Evolutionary conservation across 2,329 filamentous ascomycete species (phyloP), one percentile per base, ranked within the genome.

Genomic region (Metarhizium anisopliae): DNA sequence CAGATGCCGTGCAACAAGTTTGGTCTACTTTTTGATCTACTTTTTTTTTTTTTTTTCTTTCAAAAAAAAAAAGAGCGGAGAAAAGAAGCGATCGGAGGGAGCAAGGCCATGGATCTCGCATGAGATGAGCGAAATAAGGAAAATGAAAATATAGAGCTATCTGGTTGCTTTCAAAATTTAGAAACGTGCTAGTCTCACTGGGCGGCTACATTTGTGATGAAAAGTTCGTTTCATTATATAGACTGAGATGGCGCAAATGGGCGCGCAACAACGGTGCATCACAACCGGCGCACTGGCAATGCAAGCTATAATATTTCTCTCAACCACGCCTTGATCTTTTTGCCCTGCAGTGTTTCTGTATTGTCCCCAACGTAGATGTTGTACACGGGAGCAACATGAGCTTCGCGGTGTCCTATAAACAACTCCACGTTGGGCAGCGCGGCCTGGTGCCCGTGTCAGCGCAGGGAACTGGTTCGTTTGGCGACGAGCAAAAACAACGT

Each of bases 341-440:
- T 60, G 7, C 61, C 62, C 47, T 63, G 62, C 25, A 57, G 51
- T 5, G 61, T 63, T 54, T 63, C 62, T 4, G 54, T 59, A 2
- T 53, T 57, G 38, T 60, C 57, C 10, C 58, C 58, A 3, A 59
- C 59, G n/a, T 57, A 59, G 6, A 62, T 40, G 42, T 63, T 63
- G 35, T 59, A 62, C 2, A 63, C 56, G 1, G 61, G 60, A 36
- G 62, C 62, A 10, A 63, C 62, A 30, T 63, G 62, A 13, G 59
- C 59, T 35, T 63, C 62, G 2, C 60, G 30, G 14, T 49, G 54
- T 2, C 59, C 62, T 4, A 61, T 42, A 20, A 63, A 63, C 1
- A 63, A 25, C 16, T 63, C 59, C 6, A 59, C 57, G 29, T 59
- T 51, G 6, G 60, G 57, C 3, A 59, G 57, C 2, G 57, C 60